phyloP scores from a whole-genome alignment of 2,329 filamentous ascomycete species.

The Scedosporium minutisporum region DNA sequence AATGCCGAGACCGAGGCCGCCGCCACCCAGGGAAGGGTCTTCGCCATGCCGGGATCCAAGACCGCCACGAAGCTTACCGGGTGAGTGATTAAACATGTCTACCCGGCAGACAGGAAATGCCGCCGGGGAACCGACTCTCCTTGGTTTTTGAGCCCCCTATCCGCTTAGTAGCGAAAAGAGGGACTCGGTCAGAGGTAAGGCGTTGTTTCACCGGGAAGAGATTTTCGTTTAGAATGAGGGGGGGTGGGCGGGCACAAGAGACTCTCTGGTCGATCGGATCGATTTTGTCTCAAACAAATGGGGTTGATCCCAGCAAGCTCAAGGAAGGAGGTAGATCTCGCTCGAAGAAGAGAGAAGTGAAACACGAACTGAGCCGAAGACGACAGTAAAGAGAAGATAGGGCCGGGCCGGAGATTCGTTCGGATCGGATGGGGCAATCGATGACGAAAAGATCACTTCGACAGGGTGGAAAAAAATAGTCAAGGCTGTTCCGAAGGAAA shows the following conservation, averaged over 20 bases:
- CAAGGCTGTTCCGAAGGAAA: too few species aligned
- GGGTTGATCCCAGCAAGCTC: neutral
- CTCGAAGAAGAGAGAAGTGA: neutral
- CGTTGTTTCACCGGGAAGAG: neutral
- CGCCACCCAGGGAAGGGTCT: slow-evolving; percentile 2
- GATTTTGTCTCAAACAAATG: neutral
- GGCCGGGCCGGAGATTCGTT: too few species aligned
- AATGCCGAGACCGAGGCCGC: neutral
- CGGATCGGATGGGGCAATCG: too few species aligned
- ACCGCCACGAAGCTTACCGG: slow-evolving; percentile 6
- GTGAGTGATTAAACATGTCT: slow-evolving; percentile 7
- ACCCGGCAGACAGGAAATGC: slow-evolving; percentile 4
- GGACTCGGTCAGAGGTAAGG: neutral
- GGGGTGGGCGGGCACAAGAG: neutral
- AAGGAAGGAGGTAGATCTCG: neutral
- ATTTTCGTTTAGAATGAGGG: neutral
- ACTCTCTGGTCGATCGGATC: neutral
- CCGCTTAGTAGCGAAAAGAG: slow-evolving; percentile 1
- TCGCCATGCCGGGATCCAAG: slow-evolving; percentile 6
- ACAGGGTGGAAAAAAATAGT: too few species aligned
- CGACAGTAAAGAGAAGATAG: too few species aligned
- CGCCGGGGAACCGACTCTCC: slow-evolving; percentile 5
- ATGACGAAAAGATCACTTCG: too few species aligned
- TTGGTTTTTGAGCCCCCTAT: neutral
- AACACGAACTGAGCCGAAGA: too few species aligned